Base-by-base conservation (phyloP, 2,329 filamentous ascomycete genomes). In the Uncinocarpus reesii region DNA sequence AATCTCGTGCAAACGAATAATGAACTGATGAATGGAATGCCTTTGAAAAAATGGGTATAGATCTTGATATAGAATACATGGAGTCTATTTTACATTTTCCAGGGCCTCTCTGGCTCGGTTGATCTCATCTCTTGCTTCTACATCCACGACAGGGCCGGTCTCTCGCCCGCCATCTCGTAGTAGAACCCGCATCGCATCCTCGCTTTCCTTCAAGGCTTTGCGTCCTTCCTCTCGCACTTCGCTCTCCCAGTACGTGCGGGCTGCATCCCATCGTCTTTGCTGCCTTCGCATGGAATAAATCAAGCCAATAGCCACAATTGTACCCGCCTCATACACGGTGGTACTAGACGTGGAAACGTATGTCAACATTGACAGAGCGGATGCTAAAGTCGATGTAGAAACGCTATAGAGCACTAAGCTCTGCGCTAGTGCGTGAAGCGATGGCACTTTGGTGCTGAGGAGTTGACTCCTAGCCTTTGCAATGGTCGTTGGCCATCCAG, bases 351-450 rank as follows among this genome's bases (percentile, higher is more conserved):
- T 58, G 13, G 76, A 78, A 15, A 77, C 54, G 59, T 77, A 79
- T 2, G 78, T 69, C 48, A 80, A 70, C 0, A 66, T 71, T 0
- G 74, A 75, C 2, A 81, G 67, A 0, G 75, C 75, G 8, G 73
- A 71, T 0, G 77, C 76, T 2, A 84, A 67, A 3, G 79, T 78
- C 0, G 85, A 84, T 0, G 86, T 86, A 45, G 80, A 83, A 0
- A 86, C 68, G 0, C 85, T 84, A 58, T 88, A 81, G 3, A 93
- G 62, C 3, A 95, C 80, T 1, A 89, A 76, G 49, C 75, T 78
- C 64, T 89, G 84, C 1, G 83, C 83, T 0, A 86, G 70, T 1
- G 83, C 79, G 59, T 87, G 84, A 2, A 89, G 70, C 1, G 80
- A 78, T 1, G 83, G 81, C 1, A 88, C 74, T 0, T 81, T 85